Conservation (phyloP, 192 early-diverging fungal genomes). For the Coemansia sp. region DNA sequence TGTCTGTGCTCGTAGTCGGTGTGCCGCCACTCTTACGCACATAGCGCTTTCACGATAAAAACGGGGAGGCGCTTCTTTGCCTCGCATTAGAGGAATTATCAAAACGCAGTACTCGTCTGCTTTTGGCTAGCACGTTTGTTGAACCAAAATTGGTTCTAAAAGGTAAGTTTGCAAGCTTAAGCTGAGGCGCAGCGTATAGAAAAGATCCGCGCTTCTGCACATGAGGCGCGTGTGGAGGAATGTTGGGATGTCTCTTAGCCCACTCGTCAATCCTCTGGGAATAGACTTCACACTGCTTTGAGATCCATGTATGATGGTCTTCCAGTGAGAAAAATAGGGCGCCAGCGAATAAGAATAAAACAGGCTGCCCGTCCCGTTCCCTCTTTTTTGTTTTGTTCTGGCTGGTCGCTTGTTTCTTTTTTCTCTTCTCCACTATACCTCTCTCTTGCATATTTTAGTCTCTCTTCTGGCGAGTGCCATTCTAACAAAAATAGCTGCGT, state of each 20-base stretch:
- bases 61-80: neutral
- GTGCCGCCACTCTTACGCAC: neutral
- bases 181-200: too few species aligned
- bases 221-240: neutral
- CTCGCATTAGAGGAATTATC: neutral
- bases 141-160: too few species aligned
- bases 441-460: neutral
- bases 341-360: neutral
- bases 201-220: neutral
- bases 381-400: constrained; percentile 1
- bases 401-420: constrained; percentile 3
- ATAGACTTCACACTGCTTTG: neutral
- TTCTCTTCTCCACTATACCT: constrained; percentile 6
- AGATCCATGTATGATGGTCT: neutral
- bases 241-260: too few species aligned
- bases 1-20: neutral
- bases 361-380: neutral
- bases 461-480: neutral
- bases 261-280: too few species aligned
- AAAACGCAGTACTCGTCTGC: neutral
- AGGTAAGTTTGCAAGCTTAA: neutral
- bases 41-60: neutral
- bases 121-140: neutral
- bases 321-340: neutral
- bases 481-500: neutral